Conservation (phyloP, 768 basidiomycete species). For the Leucocoprinus sp. region DNA sequence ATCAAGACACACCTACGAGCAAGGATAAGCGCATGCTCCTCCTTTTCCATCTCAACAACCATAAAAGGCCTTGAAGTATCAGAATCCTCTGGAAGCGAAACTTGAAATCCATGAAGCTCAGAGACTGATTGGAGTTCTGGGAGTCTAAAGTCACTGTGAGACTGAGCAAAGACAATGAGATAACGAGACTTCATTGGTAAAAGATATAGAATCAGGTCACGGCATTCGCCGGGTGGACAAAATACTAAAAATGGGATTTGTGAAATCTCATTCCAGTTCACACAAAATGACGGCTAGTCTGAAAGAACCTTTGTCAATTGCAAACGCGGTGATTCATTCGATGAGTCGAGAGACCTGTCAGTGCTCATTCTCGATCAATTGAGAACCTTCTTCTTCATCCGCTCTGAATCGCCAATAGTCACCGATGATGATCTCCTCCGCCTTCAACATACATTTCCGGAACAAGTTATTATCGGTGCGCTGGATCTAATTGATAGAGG, state of each 20-base stretch:
- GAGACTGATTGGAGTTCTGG: conserved; percentile 77
- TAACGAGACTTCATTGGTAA: conserved; percentile 24
- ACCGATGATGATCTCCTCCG: conserved; percentile 46
- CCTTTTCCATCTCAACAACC: conserved; percentile 57
- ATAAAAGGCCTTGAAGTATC: conserved; percentile 64
- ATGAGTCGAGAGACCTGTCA: background rate
- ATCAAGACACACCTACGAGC: conserved; percentile 75
- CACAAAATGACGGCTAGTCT: background rate
- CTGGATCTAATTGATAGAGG: conserved; percentile 70
- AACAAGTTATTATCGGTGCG: conserved; percentile 57
- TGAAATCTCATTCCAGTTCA: too few relatives aligned
- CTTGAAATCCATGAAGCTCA: conserved; percentile 59
- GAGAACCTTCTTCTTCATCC: background rate
- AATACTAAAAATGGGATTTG: background rate
- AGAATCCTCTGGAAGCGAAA: conserved; percentile 37
- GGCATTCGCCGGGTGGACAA: conserved; percentile 1
- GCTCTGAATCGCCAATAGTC: conserved; percentile 13
- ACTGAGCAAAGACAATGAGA: conserved; percentile 74
- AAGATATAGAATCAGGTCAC: background rate
- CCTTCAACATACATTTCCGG: conserved; percentile 52
- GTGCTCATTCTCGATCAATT: background rate
- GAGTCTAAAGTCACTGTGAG: conserved; percentile 73
- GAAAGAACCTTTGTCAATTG: conserved; percentile 1
- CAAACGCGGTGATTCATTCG: conserved; percentile 6
- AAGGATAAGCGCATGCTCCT: conserved; percentile 67